A percentile compares a stretch with the other conserved stretches of the same genome.
Conservation (phyloP, 2,329 filamentous ascomycete species). For the Blastomyces parvus region DNA sequence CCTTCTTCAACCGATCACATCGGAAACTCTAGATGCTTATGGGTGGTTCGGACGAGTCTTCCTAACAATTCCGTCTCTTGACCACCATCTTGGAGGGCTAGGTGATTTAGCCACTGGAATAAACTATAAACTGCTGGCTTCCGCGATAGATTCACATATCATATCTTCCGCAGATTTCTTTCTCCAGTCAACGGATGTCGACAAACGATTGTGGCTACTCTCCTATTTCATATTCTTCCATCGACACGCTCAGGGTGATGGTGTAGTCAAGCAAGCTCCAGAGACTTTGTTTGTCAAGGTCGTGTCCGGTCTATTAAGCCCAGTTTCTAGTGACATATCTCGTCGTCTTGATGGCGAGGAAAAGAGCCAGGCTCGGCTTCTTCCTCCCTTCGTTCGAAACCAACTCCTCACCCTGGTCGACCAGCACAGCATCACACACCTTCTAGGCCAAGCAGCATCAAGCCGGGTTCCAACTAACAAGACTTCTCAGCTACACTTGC, state of each 20-base stretch:
- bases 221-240: constrained; percentile 52
- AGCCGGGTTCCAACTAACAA: constrained; percentile 20
- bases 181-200: constrained; percentile 27
- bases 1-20: constrained; percentile 35
- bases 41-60: constrained; percentile 39
- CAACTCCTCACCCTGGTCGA: constrained; percentile 65
- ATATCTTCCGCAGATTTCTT: constrained; percentile 20
- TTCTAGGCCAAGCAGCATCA: constrained; percentile 41
- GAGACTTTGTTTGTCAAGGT: constrained; percentile 48
- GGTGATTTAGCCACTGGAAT: constrained; percentile 38
- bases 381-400: constrained; percentile 49
- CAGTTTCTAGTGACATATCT: constrained; percentile 47
- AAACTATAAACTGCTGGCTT: constrained; percentile 42
- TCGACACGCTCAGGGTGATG: constrained; percentile 36
- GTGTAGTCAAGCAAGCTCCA: constrained; percentile 32
- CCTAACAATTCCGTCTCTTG: constrained; percentile 37
- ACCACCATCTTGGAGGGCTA: constrained; percentile 30
- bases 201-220: constrained; percentile 47
- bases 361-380: constrained; percentile 22
- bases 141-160: constrained; percentile 29
- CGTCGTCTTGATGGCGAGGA: constrained; percentile 39
- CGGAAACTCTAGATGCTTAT: constrained; percentile 37
- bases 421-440: constrained; percentile 59
- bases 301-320: constrained; percentile 48
- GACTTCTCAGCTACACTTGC: constrained; percentile 21